Conservation (phyloP, 352 stramenopile genomes). For the Pythium sukuiense region DNA sequence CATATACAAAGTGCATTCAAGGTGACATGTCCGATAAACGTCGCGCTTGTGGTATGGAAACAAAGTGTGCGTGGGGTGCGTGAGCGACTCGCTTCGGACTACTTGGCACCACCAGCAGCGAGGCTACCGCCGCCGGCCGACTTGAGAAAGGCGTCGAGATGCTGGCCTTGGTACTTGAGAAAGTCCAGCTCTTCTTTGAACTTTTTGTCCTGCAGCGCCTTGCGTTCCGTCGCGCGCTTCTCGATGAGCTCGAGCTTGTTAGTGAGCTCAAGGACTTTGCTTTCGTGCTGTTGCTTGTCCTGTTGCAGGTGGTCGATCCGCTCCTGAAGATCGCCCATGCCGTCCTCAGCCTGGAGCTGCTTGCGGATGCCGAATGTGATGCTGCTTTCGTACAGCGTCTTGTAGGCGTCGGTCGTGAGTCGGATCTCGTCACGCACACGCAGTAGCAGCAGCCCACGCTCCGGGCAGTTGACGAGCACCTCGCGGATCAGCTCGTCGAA, state of each 20-base stretch:
- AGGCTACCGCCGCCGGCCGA: conserved; percentile 62
- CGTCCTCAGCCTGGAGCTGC: conserved; percentile 92
- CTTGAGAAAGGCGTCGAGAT: conserved; percentile 95
- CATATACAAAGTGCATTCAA: not conserved
- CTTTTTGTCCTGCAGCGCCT: conserved; percentile 91
- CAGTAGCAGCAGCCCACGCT: conserved; percentile 90
- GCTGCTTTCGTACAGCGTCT: conserved; percentile 93
- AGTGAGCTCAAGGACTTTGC: conserved; percentile 85
- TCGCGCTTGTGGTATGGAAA: too few species aligned
- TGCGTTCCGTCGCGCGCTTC: conserved; percentile 86
- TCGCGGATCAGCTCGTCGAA: conserved; percentile 94
- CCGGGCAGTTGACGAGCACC: conserved; percentile 90
- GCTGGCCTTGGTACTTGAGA: conserved; percentile 94
- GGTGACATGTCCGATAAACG: not conserved
- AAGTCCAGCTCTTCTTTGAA: conserved; percentile 95
- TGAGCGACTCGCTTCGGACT: conserved; percentile 13
- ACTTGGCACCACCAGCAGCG: conserved; percentile 16
- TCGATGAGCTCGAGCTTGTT: conserved; percentile 94
- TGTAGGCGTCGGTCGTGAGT: conserved; percentile 95
- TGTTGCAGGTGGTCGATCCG: conserved; percentile 47
- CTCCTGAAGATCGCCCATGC: conserved; percentile 86
- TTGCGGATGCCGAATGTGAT: conserved; percentile 94
- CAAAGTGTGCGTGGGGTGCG: too few species aligned
- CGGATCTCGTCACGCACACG: conserved; percentile 92
- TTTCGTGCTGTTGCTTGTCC: conserved; percentile 75